Conservation (phyloP, 306 rosid species). For the Vigna unguiculata region DNA sequence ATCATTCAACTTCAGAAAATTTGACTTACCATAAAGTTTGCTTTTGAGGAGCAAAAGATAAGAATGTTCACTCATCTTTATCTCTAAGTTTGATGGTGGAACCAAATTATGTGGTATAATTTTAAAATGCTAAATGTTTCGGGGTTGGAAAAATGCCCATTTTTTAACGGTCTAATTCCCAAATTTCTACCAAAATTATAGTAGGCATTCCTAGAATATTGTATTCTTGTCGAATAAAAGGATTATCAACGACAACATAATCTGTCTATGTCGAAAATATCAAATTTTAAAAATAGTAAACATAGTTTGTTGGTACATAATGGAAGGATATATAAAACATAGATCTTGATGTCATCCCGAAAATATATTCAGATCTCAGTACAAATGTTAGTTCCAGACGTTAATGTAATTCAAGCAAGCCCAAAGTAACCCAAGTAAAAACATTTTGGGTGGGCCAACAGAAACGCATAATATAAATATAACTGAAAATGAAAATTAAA, state of each 20-base stretch:
- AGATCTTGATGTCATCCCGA: not conserved
- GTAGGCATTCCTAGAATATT: no score
- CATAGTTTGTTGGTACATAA: not conserved
- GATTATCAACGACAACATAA: not conserved
- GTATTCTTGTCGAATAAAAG: no score
- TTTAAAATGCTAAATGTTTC: no score
- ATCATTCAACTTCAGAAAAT: constrained; percentile 32
- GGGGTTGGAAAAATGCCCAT: no score
- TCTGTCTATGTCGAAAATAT: not conserved
- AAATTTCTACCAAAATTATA: no score
- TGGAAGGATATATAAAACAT: not conserved
- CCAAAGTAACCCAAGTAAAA: no score
- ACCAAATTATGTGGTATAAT: no score
- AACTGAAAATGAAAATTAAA: not conserved
- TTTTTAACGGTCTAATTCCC: no score
- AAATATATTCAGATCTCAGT: not conserved
- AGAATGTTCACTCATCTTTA: no score
- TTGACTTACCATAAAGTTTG: not conserved
- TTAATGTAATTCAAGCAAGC: not conserved
- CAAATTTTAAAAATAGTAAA: not conserved
- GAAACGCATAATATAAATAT: not conserved
- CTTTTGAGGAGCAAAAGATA: not conserved
- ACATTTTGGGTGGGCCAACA: not conserved
- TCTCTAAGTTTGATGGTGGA: no score
- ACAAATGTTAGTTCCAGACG: not conserved